Evolutionary conservation across 2,329 filamentous ascomycete genomes (phyloP), one percentile per base, ranked within the genome.

Genomic region (Arthrobotrys conoides): DNA sequence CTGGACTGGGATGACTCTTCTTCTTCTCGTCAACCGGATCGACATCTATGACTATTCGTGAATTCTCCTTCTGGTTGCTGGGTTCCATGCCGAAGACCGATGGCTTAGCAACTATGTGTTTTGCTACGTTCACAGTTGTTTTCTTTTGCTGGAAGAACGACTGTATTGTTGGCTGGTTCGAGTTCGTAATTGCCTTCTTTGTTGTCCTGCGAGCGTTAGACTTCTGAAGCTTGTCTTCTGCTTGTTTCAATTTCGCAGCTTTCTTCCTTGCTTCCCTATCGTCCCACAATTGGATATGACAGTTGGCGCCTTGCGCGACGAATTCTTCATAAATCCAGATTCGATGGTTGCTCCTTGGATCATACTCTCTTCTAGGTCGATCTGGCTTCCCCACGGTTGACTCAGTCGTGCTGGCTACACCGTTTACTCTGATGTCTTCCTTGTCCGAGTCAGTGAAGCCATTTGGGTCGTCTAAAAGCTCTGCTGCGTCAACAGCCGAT

Each of bases 251-350:
- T 36, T 68, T 77, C n/a, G 16, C 27, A 1, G 30, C 61, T 9
- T 20, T 71, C 24, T 71, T 77, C 27, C 68, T 77, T 6, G 30
- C 44, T 57, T 77, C 67, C n/a, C 67, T 71, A 6, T 71, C 61
- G 6, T 71, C 63, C 73, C 73, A 77, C 10, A 77, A 9, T 20
- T 68, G 38, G 8, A 77, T 27, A 16, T 68, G 49, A 3, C 16
- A 12, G 14, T 20, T 27, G 12, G 73, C 73, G 16, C 67, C 73
- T 6, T 46, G 12, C n/a, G 20, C 63, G 22, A 77, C 49, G 38
- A 67, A 77, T 18, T 71, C 61, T 44, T 77, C 73, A 36, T 67
- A 77, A 14, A 77, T 38, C 73, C 73, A 77, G 30, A 41, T 41
- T 20, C 73, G 30, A 18, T 68, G 30, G 48, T 49, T 63, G 33